Base-by-base conservation (phyloP, 2,329 filamentous ascomycete species). In the Microdochium nivale region DNA sequence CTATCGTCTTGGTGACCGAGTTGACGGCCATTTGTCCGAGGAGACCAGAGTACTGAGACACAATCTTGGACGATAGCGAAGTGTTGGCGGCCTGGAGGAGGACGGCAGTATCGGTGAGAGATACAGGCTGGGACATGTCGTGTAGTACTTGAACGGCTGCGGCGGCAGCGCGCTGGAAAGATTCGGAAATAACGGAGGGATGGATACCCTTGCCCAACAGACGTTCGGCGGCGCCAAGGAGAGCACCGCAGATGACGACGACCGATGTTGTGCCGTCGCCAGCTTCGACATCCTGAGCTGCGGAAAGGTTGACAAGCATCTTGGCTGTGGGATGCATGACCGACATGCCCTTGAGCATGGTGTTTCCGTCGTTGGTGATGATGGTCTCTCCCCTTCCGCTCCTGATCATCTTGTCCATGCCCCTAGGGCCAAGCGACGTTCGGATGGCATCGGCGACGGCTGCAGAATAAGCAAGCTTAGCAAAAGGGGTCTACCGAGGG, bases 361-460 rank as follows among this genome's bases (percentile, higher is more conserved):
- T 99, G 76, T 95, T 95, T 70, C 94, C 94, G 73, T 99, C 94
- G 78, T 99, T 99, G 66, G 94, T 99, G 75, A 99, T 99, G 70
- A 97, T 94, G 53, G 91, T 96, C 72, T 95, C 89, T 74, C 92
- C 94, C 75, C 90, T 96, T 68, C 90, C 88, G 54, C 87, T 95
- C 78, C 95, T 88, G 64, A 99, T 97, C 91, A 96, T 96, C 79
- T 96, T 96, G 77, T 96, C 91, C 91, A 96, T 96, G 67, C 94
- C 94, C 71, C 94, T 85, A 59, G 94, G 94, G 58, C 94, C 94
- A 60, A 99, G 80, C 56, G 94, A 97, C 25, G 92, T 97, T 78
- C 94, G 82, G 69, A 99, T 95, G 61, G 94, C 94, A 81, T 99
- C 94, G 69, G 94, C 87, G 66, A 99, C 92, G 67, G 94, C 94